Base-by-base conservation (phyloP, 2,329 filamentous ascomycete species). In the Cladosporium cucumerinum region DNA sequence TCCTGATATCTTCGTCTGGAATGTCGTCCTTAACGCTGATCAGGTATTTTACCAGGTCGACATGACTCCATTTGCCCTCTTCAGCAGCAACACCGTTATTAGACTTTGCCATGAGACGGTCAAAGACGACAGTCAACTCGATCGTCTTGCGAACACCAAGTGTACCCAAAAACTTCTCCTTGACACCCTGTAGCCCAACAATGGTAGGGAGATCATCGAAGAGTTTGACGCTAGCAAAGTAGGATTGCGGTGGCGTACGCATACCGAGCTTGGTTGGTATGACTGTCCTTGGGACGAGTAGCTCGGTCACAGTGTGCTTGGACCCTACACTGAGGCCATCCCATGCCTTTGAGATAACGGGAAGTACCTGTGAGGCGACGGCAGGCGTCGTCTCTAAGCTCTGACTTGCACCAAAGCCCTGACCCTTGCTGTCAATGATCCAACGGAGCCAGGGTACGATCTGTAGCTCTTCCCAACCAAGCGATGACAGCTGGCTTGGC, bases 61-160 rank as follows among this genome's bases (percentile, higher is more conserved):
- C 88, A 74, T 98, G 94, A 65, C 92, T 97, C 91, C 92, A 97
- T 76, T 88, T 84, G 25, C 80, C 78, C 25, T 81, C 82, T 28
- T 84, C 84, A 23, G 79, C 76, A 23, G 76, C 74, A 2, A 77
- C 67, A n/a, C 82, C 81, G 11, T 76, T 77, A 16, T 81, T 73
- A 0, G 87, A 82, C 18, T 85, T 83, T 60, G 85, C 88, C 69
- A 97, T 84, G 51, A 99, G 84, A 52, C 94, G 86, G 26, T 91
- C 90, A 72, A 99, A 98, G 32, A 99, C 96, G 32, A 96, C 94
- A 34, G 92, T 92, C 1, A 99, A 81, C 70, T 99, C 95, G 23
- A 99, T 89, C 0, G 95, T 99, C 80, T 98, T 98, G 66, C 95
- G 88, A 28, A 99, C 93, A 3, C 95, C 94, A 34, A 99, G 82